Evolutionary conservation across 805 yeast genomes (phyloP).

Genomic region (Ogataea saltuana): DNA sequence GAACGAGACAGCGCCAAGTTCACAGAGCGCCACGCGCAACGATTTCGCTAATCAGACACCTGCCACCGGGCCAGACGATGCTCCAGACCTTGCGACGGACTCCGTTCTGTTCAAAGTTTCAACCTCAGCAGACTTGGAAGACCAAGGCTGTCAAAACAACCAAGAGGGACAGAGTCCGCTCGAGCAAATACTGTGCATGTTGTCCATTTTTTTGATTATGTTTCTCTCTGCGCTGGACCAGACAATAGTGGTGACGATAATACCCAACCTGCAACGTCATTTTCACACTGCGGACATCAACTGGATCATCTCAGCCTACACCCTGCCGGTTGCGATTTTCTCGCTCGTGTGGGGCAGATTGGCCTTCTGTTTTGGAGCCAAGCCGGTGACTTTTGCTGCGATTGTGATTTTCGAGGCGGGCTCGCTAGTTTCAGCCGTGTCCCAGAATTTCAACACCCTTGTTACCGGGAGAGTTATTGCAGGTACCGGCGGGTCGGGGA

Average conservation of each 20-base stretch:
- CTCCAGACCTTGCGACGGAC: no score
- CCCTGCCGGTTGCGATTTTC: slow-evolving; percentile 55
- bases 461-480: slow-evolving; percentile 72
- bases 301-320: slow-evolving; percentile 59
- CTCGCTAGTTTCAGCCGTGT: slow-evolving; percentile 57
- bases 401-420: slow-evolving; percentile 61
- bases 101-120: no score
- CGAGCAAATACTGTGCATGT: slow-evolving; percentile 15
- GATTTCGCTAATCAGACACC: no score
- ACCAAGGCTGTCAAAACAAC: no score
- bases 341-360: slow-evolving; percentile 59
- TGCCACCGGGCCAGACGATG: no score
- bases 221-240: slow-evolving; percentile 52
- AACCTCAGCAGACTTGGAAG: no score
- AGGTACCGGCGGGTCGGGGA: slow-evolving; percentile 79
- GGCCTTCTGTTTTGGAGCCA: slow-evolving; percentile 58
- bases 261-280: slow-evolving; percentile 48
- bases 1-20: no score
- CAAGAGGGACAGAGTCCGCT: no score
- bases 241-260: slow-evolving; percentile 55
- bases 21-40: no score
- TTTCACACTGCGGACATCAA: slow-evolving; percentile 53
- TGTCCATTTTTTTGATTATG: slow-evolving; percentile 24
- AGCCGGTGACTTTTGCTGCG: slow-evolving; percentile 46
- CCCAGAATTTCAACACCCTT: slow-evolving; percentile 54